Evolutionary conservation across 305 asterid species (phyloP).

Genomic region (Fraxinus paxiana): DNA sequence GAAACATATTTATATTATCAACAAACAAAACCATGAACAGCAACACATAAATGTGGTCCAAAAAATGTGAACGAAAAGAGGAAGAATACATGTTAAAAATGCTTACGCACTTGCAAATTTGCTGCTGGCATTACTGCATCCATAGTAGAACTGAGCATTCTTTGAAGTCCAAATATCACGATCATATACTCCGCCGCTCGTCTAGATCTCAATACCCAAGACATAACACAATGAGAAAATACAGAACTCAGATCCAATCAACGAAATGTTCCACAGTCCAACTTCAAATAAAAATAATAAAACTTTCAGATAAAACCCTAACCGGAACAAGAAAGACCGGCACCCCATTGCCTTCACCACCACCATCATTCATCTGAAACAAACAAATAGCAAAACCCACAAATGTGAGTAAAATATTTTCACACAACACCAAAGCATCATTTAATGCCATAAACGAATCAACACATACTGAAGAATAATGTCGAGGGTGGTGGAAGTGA

Average conservation of each 20-base stretch:
- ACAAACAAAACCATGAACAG: conserved; percentile 8
- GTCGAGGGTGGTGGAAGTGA: conserved; percentile 39
- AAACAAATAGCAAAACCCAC: not conserved
- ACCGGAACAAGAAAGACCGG: conserved; percentile 42
- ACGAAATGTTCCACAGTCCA: conserved; percentile 13
- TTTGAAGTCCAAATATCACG: conserved; percentile 80
- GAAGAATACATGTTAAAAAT: not conserved
- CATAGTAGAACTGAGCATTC: conserved; percentile 51
- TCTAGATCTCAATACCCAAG: conserved; percentile 54
- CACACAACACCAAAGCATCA: conserved; percentile 16
- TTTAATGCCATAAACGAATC: conserved; percentile 1
- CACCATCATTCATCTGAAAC: conserved; percentile 27
- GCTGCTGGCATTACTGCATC: conserved; percentile 76
- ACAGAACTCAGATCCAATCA: conserved; percentile 40
- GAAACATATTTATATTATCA: conserved; percentile 1
- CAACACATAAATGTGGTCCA: conserved; percentile 11
- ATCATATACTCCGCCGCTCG: conserved; percentile 43
- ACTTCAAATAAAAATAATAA: not conserved
- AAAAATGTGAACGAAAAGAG: not conserved
- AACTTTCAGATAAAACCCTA: conserved; percentile 28
- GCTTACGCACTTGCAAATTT: conserved; percentile 63
- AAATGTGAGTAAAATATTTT: not conserved
- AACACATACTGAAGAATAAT: conserved; percentile 21
- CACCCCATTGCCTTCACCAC: conserved; percentile 24
- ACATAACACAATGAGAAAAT: conserved; percentile 33